phyloP scores from a whole-genome alignment of 2,329 filamentous ascomycete species.

The Bipolaris victoriae region DNA sequence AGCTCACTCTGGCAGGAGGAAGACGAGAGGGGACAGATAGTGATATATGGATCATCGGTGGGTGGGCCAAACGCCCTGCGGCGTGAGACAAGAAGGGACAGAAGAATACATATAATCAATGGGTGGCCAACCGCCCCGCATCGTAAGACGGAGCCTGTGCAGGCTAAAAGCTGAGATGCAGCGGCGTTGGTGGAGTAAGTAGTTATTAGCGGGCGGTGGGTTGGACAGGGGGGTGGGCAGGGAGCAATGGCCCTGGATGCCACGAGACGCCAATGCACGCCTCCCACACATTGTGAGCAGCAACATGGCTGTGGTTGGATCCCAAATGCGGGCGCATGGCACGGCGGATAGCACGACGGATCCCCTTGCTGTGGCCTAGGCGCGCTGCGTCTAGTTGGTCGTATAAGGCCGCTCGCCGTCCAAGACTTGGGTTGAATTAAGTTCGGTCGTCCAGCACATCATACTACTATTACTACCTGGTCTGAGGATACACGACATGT shows the following conservation, averaged over 20 bases:
- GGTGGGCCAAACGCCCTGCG: too few relatives aligned
- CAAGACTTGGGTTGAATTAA: not conserved
- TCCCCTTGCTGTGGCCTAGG: not conserved
- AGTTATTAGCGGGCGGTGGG: too few relatives aligned
- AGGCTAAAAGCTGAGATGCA: not conserved
- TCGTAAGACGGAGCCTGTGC: not conserved
- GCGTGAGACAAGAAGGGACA: too few relatives aligned
- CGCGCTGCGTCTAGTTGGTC: not conserved
- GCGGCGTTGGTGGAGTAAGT: not conserved
- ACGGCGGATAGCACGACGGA: not conserved
- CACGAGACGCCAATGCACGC: slow-evolving; percentile 1
- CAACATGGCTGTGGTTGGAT: slow-evolving; percentile 5
- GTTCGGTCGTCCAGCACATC: not conserved
- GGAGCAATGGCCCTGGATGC: not conserved
- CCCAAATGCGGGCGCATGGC: not conserved
- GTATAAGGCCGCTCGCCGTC: slow-evolving; percentile 3
- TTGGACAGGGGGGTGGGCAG: not conserved
- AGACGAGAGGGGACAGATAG: not conserved
- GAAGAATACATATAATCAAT: too few relatives aligned
- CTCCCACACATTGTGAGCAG: slow-evolving; percentile 1
- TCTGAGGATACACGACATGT: slow-evolving; percentile 15
- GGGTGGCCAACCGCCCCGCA: not conserved
- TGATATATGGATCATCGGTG: too few relatives aligned
- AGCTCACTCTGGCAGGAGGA: not conserved
- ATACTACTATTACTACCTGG: not conserved